These are phyloP conservation scores for Penicillium dipodomyicola DNA, from an alignment of 495 filamentous ascomycete genomes.

Conservation along the genomic window DNA sequence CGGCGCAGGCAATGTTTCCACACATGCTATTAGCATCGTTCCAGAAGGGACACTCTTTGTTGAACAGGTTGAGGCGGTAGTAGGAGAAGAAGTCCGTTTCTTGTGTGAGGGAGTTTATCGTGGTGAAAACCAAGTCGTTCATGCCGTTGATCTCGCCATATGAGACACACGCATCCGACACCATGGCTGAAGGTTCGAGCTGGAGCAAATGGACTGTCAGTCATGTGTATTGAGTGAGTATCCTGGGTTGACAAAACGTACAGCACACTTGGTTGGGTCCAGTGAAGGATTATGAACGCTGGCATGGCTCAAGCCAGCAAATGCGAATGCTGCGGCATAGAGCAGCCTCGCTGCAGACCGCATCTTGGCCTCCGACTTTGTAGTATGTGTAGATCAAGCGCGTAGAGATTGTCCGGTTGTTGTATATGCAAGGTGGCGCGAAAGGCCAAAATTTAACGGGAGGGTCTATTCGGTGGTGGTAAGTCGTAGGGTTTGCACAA, in stretches of 20 bases:
- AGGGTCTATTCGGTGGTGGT: neutral
- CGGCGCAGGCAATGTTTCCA: slow-evolving; percentile 94
- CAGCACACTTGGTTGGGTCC: slow-evolving; percentile 59
- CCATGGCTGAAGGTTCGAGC: slow-evolving; percentile 61
- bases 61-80: slow-evolving; percentile 94
- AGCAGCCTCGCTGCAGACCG: slow-evolving; percentile 65
- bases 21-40: slow-evolving; percentile 90
- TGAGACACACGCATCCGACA: slow-evolving; percentile 89
- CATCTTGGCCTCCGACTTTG: slow-evolving; percentile 46
- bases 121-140: slow-evolving; percentile 74
- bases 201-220: slow-evolving; percentile 27
- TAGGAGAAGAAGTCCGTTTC: slow-evolving; percentile 97
- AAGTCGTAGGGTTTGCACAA: neutral
- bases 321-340: slow-evolving; percentile 73
- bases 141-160: slow-evolving; percentile 84
- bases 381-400: neutral
- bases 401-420: neutral
- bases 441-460: slow-evolving; percentile 1
- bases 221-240: neutral
- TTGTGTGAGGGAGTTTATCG: slow-evolving; percentile 75
- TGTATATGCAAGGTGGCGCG: slow-evolving; percentile 22
- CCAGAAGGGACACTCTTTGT: slow-evolving; percentile 96
- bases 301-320: slow-evolving; percentile 55
- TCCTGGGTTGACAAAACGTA: slow-evolving; percentile 42
- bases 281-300: slow-evolving; percentile 36